Evolutionary conservation across 352 stramenopile genomes (phyloP).

Genomic region (Pythium scleroteichum): DNA sequence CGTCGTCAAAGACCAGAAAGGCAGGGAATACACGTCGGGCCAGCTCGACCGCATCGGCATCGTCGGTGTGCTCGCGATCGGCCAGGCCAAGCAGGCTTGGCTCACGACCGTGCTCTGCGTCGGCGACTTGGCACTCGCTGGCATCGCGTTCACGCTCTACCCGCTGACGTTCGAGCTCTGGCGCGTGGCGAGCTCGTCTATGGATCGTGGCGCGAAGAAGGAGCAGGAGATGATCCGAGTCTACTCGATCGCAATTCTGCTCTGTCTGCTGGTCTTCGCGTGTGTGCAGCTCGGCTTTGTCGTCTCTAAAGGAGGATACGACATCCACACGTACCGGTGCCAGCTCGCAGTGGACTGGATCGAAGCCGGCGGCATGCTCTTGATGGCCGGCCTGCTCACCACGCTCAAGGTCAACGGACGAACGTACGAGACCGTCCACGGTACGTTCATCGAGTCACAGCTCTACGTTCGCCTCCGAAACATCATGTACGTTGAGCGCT

Average conservation of each 20-base stretch:
- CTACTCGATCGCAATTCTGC: conserved; percentile 37
- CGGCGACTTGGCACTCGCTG: conserved; percentile 57
- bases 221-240: conserved; percentile 46
- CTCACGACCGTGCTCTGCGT: conserved; percentile 41
- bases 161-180: conserved; percentile 60
- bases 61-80: conserved; percentile 31
- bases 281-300: conserved; percentile 35
- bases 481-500: conserved; percentile 45
- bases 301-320: conserved; percentile 41
- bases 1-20: conserved; percentile 16
- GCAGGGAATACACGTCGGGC: background rate
- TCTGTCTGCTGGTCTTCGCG: conserved; percentile 33
- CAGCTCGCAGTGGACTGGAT: conserved; percentile 47
- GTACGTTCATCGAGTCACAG: conserved; percentile 60
- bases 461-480: conserved; percentile 66
- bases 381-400: conserved; percentile 50
- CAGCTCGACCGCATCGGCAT: conserved; percentile 57
- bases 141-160: conserved; percentile 50
- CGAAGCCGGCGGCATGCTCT: conserved; percentile 53
- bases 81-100: conserved; percentile 24
- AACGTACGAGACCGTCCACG: conserved; percentile 66
- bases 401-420: conserved; percentile 52
- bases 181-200: conserved; percentile 56
- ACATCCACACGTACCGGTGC: conserved; percentile 45
- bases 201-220: conserved; percentile 53